phyloP scores from a whole-genome alignment of 108 stramenopile species.

The Pseudonitzschia multiseries region DNA sequence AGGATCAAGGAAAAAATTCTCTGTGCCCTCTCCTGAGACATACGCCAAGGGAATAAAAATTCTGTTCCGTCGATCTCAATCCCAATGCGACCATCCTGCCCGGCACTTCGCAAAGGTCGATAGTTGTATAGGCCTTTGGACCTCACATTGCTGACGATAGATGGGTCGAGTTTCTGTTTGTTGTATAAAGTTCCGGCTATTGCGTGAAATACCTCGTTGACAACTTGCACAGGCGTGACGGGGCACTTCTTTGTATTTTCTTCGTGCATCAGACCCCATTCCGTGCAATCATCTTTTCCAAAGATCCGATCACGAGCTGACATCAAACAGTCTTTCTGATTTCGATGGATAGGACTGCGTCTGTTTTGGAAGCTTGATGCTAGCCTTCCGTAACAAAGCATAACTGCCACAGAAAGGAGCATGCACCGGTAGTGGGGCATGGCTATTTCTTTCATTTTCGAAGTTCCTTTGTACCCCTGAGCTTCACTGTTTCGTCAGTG shows the following conservation, averaged over 20 bases:
- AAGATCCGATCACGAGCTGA: not conserved
- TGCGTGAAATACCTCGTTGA: constrained; percentile 55
- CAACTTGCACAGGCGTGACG: constrained; percentile 47
- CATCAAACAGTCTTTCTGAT: not conserved
- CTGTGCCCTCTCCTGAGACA: constrained; percentile 40
- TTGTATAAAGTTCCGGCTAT: constrained; percentile 58
- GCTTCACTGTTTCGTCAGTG: too few species aligned
- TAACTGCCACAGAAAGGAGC: not conserved
- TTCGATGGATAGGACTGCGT: not conserved
- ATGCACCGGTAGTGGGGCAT: too few species aligned
- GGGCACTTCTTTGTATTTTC: constrained; percentile 33
- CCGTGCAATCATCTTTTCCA: not conserved
- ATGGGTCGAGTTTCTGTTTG: constrained; percentile 57
- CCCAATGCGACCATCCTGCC: constrained; percentile 60
- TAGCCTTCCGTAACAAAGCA: not conserved
- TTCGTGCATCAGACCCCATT: constrained; percentile 13
- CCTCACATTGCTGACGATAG: constrained; percentile 59
- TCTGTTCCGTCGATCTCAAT: constrained; percentile 70
- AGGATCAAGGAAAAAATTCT: constrained; percentile 52
- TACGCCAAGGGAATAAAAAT: constrained; percentile 27
- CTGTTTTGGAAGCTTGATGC: not conserved
- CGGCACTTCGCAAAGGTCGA: constrained; percentile 47
- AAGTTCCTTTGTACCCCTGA: too few species aligned
- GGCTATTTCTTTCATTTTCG: too few species aligned
- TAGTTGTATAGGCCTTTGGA: constrained; percentile 48